Evolutionary conservation across 495 filamentous ascomycete species (phyloP).

Genomic region (Aspergillus ellipticus): DNA sequence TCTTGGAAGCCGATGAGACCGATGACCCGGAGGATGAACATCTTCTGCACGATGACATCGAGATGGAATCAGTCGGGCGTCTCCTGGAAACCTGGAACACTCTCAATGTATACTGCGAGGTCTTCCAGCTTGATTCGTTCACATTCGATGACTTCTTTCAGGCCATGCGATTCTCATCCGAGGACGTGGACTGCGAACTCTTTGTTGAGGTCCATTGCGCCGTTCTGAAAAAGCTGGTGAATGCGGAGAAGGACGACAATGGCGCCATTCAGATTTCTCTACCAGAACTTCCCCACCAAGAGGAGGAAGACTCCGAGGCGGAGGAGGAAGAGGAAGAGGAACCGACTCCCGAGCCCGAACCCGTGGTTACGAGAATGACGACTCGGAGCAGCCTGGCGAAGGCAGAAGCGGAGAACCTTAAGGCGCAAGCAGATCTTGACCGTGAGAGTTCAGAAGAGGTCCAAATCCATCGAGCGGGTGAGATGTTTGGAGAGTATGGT

Average conservation of each 20-base stretch:
- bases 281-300: slow-evolving; percentile 68
- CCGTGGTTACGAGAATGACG: slow-evolving; percentile 62
- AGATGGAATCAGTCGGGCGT: slow-evolving; percentile 73
- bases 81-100: slow-evolving; percentile 93
- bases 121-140: slow-evolving; percentile 91
- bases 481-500: slow-evolving; percentile 61
- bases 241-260: slow-evolving; percentile 61
- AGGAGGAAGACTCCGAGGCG: slow-evolving; percentile 58
- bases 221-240: slow-evolving; percentile 81
- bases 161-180: slow-evolving; percentile 73
- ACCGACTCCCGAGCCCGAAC: slow-evolving; percentile 58
- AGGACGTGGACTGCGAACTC: slow-evolving; percentile 78
- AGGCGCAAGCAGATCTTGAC: slow-evolving; percentile 41
- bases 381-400: slow-evolving; percentile 84
- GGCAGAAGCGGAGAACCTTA: slow-evolving; percentile 63
- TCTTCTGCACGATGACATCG: slow-evolving; percentile 55
- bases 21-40: slow-evolving; percentile 40
- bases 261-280: slow-evolving; percentile 76
- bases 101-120: slow-evolving; percentile 90
- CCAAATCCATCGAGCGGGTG: slow-evolving; percentile 69
- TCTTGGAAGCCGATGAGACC: slow-evolving; percentile 57
- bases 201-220: slow-evolving; percentile 91
- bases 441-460: slow-evolving; percentile 30
- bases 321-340: slow-evolving; percentile 50
- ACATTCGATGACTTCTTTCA: slow-evolving; percentile 96